Evolutionary conservation across 371 early-diverging fungal species (phyloP).

Genomic region (Saksenaea oblongispora): DNA sequence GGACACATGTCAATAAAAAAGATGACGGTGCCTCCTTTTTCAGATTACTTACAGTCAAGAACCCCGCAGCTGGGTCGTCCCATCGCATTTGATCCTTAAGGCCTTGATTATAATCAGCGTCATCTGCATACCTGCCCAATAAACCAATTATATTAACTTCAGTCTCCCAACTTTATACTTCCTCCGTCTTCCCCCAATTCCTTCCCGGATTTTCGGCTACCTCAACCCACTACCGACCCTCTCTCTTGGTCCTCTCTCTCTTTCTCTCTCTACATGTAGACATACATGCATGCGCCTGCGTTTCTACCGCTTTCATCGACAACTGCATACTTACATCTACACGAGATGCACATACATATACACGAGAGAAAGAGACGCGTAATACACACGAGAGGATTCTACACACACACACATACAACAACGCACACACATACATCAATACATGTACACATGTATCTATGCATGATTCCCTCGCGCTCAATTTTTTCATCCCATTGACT

Average conservation of each 20-base stretch:
- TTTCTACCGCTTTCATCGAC: too few species aligned
- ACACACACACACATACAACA: too few species aligned
- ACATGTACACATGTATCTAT: too few species aligned
- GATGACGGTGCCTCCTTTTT: conserved; percentile 2
- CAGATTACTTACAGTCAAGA: conserved; percentile 51
- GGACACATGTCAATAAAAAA: conserved; percentile 5
- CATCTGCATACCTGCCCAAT: conserved; percentile 59
- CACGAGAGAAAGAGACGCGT: too few species aligned
- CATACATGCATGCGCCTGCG: too few species aligned
- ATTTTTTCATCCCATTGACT: too few species aligned
- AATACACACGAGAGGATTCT: too few species aligned
- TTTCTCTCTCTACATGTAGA: too few species aligned
- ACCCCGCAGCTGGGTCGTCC: conserved; percentile 72
- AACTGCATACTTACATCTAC: too few species aligned
- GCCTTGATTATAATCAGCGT: conserved; percentile 63
- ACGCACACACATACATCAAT: too few species aligned
- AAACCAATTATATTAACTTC: conserved; percentile 10
- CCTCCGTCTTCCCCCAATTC: conserved; percentile 3
- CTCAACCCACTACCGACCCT: neutral
- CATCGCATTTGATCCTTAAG: conserved; percentile 60
- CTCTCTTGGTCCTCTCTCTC: neutral
- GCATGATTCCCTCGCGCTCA: too few species aligned
- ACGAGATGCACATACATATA: too few species aligned
- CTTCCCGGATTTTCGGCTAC: conserved; percentile 7
- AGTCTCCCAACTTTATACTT: neutral